phyloP scores from a whole-genome alignment of 2,329 filamentous ascomycete genomes.

The Aspergillus caelatus region DNA sequence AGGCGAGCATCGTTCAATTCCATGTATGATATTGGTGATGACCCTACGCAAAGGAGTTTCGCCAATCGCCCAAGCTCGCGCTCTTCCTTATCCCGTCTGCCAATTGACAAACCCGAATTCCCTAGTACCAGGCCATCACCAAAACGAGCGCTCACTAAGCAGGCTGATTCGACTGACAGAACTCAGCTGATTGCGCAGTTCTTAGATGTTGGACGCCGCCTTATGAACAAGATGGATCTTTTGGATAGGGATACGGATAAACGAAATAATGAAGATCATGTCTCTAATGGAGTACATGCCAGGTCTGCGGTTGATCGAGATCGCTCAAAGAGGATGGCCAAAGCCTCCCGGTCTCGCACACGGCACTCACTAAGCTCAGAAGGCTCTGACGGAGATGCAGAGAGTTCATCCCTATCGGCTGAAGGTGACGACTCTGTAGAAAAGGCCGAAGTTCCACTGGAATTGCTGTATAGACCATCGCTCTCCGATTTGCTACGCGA shows the following conservation, averaged over 20 bases:
- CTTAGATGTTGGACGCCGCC: constrained; percentile 40
- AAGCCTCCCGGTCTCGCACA: constrained; percentile 22
- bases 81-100: constrained; percentile 47
- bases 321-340: constrained; percentile 32
- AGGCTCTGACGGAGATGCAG: constrained; percentile 25
- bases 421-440: constrained; percentile 28
- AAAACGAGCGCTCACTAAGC: constrained; percentile 14
- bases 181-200: constrained; percentile 43
- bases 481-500: constrained; percentile 55
- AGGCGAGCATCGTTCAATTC: constrained; percentile 60
- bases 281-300: constrained; percentile 29
- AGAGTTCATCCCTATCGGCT: constrained; percentile 22
- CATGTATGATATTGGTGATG: constrained; percentile 54
- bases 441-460: constrained; percentile 33
- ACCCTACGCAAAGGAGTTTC: constrained; percentile 50
- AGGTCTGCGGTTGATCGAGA: constrained; percentile 34
- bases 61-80: constrained; percentile 45
- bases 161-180: constrained; percentile 32
- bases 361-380: constrained; percentile 25
- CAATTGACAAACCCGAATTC: constrained; percentile 41
- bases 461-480: constrained; percentile 52
- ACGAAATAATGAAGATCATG: constrained; percentile 17
- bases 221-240: constrained; percentile 37
- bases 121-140: constrained; percentile 24
- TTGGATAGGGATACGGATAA: constrained; percentile 26